Evolutionary conservation across 1,139 yeast genomes (phyloP), one percentile per base, ranked within the genome.

Genomic region (Zygosaccharomyces pseudobailii): DNA sequence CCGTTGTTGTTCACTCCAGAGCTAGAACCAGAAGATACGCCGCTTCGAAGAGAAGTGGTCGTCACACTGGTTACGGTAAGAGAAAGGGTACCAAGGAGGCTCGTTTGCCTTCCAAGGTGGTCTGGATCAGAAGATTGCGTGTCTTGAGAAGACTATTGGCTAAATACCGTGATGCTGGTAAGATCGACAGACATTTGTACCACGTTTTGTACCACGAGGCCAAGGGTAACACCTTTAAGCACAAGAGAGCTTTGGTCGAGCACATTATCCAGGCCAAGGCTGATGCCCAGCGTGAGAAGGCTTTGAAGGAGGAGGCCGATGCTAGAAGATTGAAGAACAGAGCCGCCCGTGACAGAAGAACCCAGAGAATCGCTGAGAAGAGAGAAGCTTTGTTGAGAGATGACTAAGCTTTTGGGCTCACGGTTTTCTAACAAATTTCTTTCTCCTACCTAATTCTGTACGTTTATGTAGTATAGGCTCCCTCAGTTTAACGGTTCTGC

Each of bases 51-150:
- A 84, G 90, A 76, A 84, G 83, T 71, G 98, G 98, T 79, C 94
- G 98, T 83, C 98, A 92, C 89, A 85, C 87, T 78, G 98, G 98
- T 82, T 87, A 83, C 89, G 98, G 98, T 92, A 92, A 92, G 88
- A 89, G 98, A 84, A 92, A 92, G 87, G 98, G 98, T 92, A 92
- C 98, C 79, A 89, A 86, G 74, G 95, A 92, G 75, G 98, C 98
- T 66, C 90, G 98, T 82, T 87, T 92, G 95, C 94, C 97, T 72
- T 78, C 95, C 67, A 94, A 88, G 78, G 96, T 89, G 67, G 80
- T 92, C 73, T 92, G 98, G 98, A 90, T 92, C 92, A 90, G 98
- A 86, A 92, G 97, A 84, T 87, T 88, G 79, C 88, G 98, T 80
- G 98, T 92, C 71, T 87, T 92, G 76, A 94, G 98, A 84, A 89